Conservation (phyloP, 2,329 filamentous ascomycete genomes). For the Fusarium hainanense region DNA sequence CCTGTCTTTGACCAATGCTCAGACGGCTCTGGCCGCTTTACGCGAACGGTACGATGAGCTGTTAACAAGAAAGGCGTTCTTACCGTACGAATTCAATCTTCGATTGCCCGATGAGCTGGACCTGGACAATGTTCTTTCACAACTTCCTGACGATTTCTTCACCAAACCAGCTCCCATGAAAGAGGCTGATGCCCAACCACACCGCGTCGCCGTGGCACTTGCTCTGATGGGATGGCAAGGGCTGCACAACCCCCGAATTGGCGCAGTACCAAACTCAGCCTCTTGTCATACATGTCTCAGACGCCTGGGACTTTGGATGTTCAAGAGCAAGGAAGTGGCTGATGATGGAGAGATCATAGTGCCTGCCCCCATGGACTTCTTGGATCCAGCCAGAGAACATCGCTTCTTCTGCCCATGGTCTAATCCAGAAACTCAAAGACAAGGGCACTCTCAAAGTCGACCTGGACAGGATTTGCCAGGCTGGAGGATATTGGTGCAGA, state of each 20-base stretch:
- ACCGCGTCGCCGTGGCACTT: conserved; percentile 73
- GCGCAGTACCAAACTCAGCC: conserved; percentile 76
- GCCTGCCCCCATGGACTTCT: conserved; percentile 70
- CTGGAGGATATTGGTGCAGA: conserved; percentile 66
- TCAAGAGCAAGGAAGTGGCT: conserved; percentile 77
- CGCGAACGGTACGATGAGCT: conserved; percentile 74
- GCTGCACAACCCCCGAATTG: conserved; percentile 63
- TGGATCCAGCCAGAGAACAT: conserved; percentile 78
- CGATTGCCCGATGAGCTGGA: conserved; percentile 65
- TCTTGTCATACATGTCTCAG: conserved; percentile 89
- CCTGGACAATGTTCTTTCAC: conserved; percentile 60
- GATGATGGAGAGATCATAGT: conserved; percentile 63
- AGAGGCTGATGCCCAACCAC: conserved; percentile 53
- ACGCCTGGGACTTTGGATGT: conserved; percentile 93
- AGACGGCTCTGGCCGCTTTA: conserved; percentile 67
- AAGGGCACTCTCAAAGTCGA: conserved; percentile 48
- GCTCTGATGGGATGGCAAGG: conserved; percentile 82
- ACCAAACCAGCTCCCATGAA: conserved; percentile 53
- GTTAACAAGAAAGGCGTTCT: conserved; percentile 62
- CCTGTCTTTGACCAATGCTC: conserved; percentile 71
- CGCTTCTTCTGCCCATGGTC: conserved; percentile 88
- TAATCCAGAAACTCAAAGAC: conserved; percentile 70
- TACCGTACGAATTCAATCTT: conserved; percentile 72
- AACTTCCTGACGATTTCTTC: conserved; percentile 68
- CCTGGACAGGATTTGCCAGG: conserved; percentile 57